These are phyloP conservation scores for Corylus avellana DNA, from an alignment of 306 rosid species.

Conservation along the genomic window DNA sequence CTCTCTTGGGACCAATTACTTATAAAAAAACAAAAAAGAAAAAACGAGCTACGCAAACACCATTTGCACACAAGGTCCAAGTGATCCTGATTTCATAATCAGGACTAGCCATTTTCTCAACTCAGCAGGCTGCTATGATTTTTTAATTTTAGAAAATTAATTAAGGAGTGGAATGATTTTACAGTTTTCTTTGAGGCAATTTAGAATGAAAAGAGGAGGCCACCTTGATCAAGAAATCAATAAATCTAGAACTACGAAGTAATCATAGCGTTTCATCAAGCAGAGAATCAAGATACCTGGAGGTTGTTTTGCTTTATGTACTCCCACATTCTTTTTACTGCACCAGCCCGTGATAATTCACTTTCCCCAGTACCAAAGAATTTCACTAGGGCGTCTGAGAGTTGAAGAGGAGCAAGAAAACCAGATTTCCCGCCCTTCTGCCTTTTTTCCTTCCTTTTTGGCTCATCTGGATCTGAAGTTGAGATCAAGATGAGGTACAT, in stretches of 20 bases:
- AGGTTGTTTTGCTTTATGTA: conserved; percentile 75
- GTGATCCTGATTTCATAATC: neutral
- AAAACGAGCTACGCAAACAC: conserved; percentile 5
- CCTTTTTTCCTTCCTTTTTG: conserved; percentile 55
- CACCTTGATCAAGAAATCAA: neutral
- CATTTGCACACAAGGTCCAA: neutral
- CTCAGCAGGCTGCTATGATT: neutral
- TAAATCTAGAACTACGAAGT: neutral
- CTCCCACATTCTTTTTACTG: conserved; percentile 74
- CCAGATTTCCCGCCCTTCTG: conserved; percentile 73
- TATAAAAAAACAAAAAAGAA: no score
- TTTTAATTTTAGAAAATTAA: neutral
- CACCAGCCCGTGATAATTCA: conserved; percentile 58
- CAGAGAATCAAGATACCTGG: conserved; percentile 55
- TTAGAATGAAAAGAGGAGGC: neutral
- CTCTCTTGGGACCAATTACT: no score
- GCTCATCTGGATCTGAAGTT: conserved; percentile 49
- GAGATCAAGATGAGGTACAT: conserved; percentile 12
- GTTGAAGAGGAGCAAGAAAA: conserved; percentile 72
- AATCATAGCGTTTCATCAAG: neutral
- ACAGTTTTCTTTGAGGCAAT: neutral
- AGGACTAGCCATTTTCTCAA: neutral
- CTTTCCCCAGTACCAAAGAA: conserved; percentile 77
- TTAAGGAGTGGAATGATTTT: neutral
- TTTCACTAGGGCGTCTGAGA: conserved; percentile 67